Evolutionary conservation across 2,329 filamentous ascomycete species (phyloP).

Genomic region (Fusarium sp.): DNA sequence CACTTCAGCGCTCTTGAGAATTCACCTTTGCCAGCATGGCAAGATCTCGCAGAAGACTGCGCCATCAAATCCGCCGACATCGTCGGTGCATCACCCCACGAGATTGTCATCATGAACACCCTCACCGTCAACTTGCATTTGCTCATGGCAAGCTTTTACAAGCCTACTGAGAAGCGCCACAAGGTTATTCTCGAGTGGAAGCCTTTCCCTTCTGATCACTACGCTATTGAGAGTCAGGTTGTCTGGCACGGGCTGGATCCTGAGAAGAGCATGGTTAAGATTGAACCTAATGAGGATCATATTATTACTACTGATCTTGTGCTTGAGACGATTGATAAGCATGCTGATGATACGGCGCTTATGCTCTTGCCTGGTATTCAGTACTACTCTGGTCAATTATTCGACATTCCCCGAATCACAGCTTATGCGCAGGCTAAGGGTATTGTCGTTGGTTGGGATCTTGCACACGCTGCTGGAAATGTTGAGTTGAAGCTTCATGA

Average conservation of each 20-base stretch:
- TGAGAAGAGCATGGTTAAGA: constrained; percentile 75
- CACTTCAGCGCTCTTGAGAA: constrained; percentile 79
- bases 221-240: constrained; percentile 86
- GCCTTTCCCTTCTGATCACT: constrained; percentile 89
- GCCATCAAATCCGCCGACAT: constrained; percentile 76
- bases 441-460: constrained; percentile 85
- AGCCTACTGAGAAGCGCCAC: constrained; percentile 70
- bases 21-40: constrained; percentile 76
- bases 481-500: constrained; percentile 83
- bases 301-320: constrained; percentile 78
- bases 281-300: constrained; percentile 71
- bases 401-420: constrained; percentile 86
- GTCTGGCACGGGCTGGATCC: constrained; percentile 75
- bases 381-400: constrained; percentile 90
- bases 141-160: constrained; percentile 86
- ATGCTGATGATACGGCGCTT: constrained; percentile 78
- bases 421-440: constrained; percentile 76
- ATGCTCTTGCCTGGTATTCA: constrained; percentile 88
- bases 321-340: constrained; percentile 76
- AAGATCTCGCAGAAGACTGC: constrained; percentile 81
- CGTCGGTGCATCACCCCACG: constrained; percentile 76
- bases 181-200: constrained; percentile 92
- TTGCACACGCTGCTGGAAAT: constrained; percentile 88
- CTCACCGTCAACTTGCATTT: constrained; percentile 85
- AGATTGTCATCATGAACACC: constrained; percentile 90